Base-by-base conservation (phyloP, 2,329 filamentous ascomycete species). In the Diaporthe batatas region DNA sequence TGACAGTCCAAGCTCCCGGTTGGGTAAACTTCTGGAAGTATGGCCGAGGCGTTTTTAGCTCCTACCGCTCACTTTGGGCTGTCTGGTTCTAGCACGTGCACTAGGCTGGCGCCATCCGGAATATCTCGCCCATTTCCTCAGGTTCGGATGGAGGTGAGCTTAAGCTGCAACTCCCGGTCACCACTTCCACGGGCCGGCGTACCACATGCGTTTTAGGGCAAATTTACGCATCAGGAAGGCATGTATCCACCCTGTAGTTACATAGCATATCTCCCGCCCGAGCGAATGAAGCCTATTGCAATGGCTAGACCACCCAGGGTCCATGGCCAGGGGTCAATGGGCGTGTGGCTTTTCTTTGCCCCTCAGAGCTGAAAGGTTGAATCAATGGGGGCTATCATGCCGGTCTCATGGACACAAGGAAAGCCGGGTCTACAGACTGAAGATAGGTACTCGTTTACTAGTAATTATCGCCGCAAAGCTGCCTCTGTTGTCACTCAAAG, bases 11-110 rank as follows among this genome's bases (percentile, higher is more conserved):
- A 16, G 16, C 44, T 6, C 49, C 44, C 62, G 62, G 44, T 25
- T 29, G 16, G 21, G 29, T 14, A 32, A 39, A 8, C 12, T 67
- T 53, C 44, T 67, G 44, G 62, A 67, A 53, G 32, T 36, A 39
- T 34, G 21, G 8, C 62, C 62, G 62, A 39, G 47, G 47, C 47
- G 14, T 18, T 25, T 67, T 53, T 67, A 53, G 47, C n/a, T 39
- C 53, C 62, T 8, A 39, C n/a, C n/a, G 32, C 62, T 34, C 36
- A 1, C 32, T 21, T n/a, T n/a, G n/a, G n/a, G n/a, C n/a, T n/a
- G n/a, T n/a, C 14, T 14, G 39, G 36, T 53, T 53, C 47, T 53
- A 53, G 44, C 32, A 25, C 62, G 14, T 21, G 47, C 32, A 34
- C 44, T 51, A 51, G n/a, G 8, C 1, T 32, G 11, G 44, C 47